Percentiles rank a stretch among this genome's conserved stretches.
These are phyloP conservation scores for Russula emetica DNA, from an alignment of 768 basidiomycete genomes.

Conservation along the genomic window DNA sequence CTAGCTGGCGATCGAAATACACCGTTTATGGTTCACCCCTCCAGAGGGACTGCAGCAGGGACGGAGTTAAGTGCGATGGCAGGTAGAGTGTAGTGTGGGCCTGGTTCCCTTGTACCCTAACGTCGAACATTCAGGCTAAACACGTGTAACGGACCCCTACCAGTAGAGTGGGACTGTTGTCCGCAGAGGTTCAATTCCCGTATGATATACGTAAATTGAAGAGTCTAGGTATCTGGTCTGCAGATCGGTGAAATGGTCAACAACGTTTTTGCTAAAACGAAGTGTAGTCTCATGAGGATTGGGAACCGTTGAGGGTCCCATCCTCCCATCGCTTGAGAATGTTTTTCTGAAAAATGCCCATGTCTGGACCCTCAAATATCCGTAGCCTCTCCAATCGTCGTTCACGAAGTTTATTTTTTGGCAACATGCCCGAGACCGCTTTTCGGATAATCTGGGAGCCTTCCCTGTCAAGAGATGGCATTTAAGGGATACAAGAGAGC, in stretches of 20 bases:
- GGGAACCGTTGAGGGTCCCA: conserved; percentile 48
- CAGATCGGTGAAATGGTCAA: background rate
- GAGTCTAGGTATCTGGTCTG: background rate
- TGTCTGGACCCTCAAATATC: conserved; percentile 77
- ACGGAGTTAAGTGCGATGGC: too few relatives aligned
- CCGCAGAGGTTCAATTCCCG: too few relatives aligned
- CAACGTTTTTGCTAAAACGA: background rate
- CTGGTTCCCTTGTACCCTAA: too few relatives aligned
- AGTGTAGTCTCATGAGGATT: background rate
- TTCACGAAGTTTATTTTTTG: conserved; percentile 94
- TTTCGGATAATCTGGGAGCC: conserved; percentile 78
- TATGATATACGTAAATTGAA: background rate
- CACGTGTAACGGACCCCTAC: too few relatives aligned
- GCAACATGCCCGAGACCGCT: conserved; percentile 97
- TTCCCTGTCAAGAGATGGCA: conserved; percentile 5
- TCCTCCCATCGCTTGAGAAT: conserved; percentile 82
- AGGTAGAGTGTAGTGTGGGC: too few relatives aligned
- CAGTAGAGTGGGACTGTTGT: too few relatives aligned
- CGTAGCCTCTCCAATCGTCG: conserved; percentile 81
- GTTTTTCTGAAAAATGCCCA: conserved; percentile 73
- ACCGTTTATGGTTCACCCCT: too few relatives aligned
- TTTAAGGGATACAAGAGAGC: background rate
- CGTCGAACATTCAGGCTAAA: too few relatives aligned
- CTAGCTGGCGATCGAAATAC: too few relatives aligned
- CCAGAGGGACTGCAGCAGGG: too few relatives aligned